These are phyloP conservation scores for Phialocephala subalpina DNA, from an alignment of 2,329 filamentous ascomycete species.

Conservation along the genomic window DNA sequence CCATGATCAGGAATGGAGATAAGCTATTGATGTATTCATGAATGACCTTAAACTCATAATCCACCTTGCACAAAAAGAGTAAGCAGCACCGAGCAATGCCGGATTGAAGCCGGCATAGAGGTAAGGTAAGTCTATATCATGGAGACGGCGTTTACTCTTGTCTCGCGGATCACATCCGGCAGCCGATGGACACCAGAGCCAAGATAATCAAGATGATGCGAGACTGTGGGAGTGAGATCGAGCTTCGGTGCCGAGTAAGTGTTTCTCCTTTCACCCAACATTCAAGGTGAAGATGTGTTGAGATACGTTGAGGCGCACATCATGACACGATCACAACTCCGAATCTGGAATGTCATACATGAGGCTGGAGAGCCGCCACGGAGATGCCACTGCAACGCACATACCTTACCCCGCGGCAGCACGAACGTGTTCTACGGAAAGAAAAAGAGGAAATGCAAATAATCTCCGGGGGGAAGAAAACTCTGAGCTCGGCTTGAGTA, in stretches of 20 bases:
- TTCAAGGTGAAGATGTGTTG: neutral
- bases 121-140: neutral
- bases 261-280: neutral
- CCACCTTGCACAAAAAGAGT: neutral
- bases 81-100: neutral
- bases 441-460: neutral
- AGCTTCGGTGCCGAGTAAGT: neutral
- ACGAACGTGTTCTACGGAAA: neutral
- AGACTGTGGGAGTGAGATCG: neutral
- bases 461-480: neutral
- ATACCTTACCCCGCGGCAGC: neutral
- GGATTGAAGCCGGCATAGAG: neutral
- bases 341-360: neutral
- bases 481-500: neutral
- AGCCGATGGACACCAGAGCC: neutral
- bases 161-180: constrained; percentile 1
- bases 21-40: neutral
- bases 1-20: neutral
- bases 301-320: neutral
- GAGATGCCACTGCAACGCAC: neutral
- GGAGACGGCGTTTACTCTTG: neutral
- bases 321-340: neutral
- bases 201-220: neutral
- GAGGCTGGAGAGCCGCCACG: neutral
- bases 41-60: neutral